These are phyloP conservation scores for Alopecurus myosuroides DNA, from an alignment of 176 grass and related monocot species.

Conservation along the genomic window DNA sequence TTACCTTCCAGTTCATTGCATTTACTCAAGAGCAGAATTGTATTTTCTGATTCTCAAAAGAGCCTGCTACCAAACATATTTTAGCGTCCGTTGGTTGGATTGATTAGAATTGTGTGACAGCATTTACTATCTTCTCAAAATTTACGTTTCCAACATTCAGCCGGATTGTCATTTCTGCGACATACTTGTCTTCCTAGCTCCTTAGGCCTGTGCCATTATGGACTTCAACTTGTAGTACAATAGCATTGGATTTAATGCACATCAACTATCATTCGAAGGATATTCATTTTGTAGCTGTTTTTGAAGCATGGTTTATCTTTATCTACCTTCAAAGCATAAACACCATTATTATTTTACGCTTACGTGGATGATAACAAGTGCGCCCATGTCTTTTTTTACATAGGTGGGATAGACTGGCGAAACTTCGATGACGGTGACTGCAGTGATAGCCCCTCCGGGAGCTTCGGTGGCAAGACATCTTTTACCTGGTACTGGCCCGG, in stretches of 20 bases:
- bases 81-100: not conserved
- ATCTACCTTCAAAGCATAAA: not conserved
- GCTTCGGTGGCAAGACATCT: slow-evolving; percentile 41
- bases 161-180: not conserved
- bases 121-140: not conserved
- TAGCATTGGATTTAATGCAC: not conserved
- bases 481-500: slow-evolving; percentile 65
- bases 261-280: not conserved
- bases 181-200: not conserved
- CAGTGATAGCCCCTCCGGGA: slow-evolving; percentile 19
- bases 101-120: not conserved
- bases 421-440: slow-evolving; percentile 40
- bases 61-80: not conserved
- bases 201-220: not conserved
- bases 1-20: not conserved
- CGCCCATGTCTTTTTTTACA: not conserved
- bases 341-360: not conserved
- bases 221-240: not conserved
- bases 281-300: not conserved
- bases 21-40: not conserved
- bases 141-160: not conserved
- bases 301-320: not conserved
- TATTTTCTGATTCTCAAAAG: not conserved
- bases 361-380: slow-evolving; percentile 12
- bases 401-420: slow-evolving; percentile 38